Evolutionary conservation across 306 rosid genomes (phyloP), one percentile per base, ranked within the genome.

Genomic region (Rubus parviflorus): DNA sequence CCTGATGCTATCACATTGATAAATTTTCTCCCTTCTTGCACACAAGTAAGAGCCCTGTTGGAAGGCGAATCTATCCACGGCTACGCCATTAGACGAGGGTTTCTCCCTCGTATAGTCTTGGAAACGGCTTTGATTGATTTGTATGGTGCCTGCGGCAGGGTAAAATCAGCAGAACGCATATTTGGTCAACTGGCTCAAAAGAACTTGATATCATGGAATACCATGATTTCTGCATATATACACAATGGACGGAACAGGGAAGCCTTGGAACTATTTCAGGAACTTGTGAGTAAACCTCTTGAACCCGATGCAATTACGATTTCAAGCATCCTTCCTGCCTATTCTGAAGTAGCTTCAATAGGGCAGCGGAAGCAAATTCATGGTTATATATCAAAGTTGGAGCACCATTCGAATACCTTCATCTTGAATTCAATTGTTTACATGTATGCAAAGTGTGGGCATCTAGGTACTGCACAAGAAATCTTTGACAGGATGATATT

Each of bases 351-450:
- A 79, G 88, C 81, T 62, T 76, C 82, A 52, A 8, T 86, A 23
- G 80, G 81, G 74, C 88, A 89, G 72, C 85, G 85, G 75, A 81
- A 46, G 79, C 89, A 89, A 79, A 86, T 86, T 73, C 91, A 87
- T 72, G 90, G 90, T 52, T 75, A 61, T 76, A 75, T 82, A 37
- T 23, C 80, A 66, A 89, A 87, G 74, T 84, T 53, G 48, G 79
- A 53, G 30, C 72, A 69, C 77, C 43, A 58, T 63, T 78, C 77
- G 5, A 89, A 87, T 75, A 80, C 87, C n/a, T 87, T 70, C 51
- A 74, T 87, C 49, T 80, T 42, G 47, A 89, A 89, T 74, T 84
- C 90, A 7, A 75, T 73, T 75, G 76, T 81, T 35, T 83, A 81
- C 71, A 77, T 85, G 89, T 85, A 89, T 74, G 89, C 87, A 52